These are phyloP conservation scores for Hordeum vulgare DNA, from an alignment of 176 grass and related monocot species.

Conservation along the genomic window MorexV3_pseudomolecules_assembly NC_058524.1:597862304-597862803, in stretches of 20 bases:
- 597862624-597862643: background rate
- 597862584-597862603: background rate
- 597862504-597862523: background rate
- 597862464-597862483: background rate
- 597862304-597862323: background rate
- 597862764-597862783: slow-evolving; percentile 21
- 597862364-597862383: background rate
- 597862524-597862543: background rate
- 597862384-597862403: background rate
- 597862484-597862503: background rate
- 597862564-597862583: background rate
- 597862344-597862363: background rate
- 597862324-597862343: background rate
- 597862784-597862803: background rate
- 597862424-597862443: background rate
- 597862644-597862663: background rate
- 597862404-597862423: background rate
- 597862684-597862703: no score
- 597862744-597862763: slow-evolving; percentile 39
- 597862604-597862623: background rate
- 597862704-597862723: background rate
- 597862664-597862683: background rate
- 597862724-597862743: slow-evolving; percentile 29
- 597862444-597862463: background rate
- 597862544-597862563: background rate